Conservation (phyloP, 2,329 filamentous ascomycete species). For the Arthroderma sp. region DNA sequence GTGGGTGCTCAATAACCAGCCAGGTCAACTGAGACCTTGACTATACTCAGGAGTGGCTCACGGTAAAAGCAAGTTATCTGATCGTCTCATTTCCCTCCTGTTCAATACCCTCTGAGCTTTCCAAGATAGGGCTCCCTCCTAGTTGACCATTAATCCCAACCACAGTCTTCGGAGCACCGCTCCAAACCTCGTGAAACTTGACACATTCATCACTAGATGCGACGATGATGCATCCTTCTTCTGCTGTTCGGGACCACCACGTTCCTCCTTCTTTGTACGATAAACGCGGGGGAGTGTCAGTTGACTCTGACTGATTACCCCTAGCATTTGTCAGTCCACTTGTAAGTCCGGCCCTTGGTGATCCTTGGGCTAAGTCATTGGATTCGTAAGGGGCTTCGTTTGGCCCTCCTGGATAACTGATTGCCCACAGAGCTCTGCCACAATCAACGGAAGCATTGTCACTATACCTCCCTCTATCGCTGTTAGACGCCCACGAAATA, state of each 20-base stretch:
- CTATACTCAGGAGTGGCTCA: too few species aligned
- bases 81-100: constrained; percentile 45
- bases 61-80: constrained; percentile 33
- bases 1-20: too few species aligned
- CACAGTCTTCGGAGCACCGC: constrained; percentile 44
- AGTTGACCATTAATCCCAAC: constrained; percentile 48
- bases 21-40: too few species aligned
- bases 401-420: constrained; percentile 62
- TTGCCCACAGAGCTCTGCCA: constrained; percentile 61
- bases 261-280: constrained; percentile 39
- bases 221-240: constrained; percentile 77
- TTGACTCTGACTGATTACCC: background rate
- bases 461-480: constrained; percentile 18
- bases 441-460: constrained; percentile 20
- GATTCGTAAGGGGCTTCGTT: constrained; percentile 16
- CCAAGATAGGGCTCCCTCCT: constrained; percentile 73
- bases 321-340: too few species aligned
- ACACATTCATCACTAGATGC: constrained; percentile 84
- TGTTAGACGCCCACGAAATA: constrained; percentile 63
- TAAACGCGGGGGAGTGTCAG: background rate
- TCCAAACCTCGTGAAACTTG: constrained; percentile 93
- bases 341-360: background rate
- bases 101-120: constrained; percentile 67
- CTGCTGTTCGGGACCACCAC: constrained; percentile 43
- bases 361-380: background rate